A percentile compares a stretch with the other conserved stretches of the same genome.
Evolutionary conservation across 331 rosid genomes (phyloP).

Genomic region (Spiraea crenata): DNA sequence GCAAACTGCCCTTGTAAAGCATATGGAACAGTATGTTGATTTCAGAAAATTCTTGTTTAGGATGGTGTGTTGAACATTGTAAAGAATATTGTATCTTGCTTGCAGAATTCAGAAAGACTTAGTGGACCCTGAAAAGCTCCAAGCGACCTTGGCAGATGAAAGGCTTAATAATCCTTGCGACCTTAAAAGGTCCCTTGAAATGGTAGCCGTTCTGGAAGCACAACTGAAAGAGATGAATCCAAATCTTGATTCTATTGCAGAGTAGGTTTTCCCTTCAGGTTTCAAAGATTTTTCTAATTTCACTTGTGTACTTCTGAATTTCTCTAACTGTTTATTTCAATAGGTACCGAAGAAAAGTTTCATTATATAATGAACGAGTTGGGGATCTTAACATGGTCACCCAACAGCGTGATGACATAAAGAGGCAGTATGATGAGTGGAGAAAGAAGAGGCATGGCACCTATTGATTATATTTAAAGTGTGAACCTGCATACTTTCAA

Average conservation of each 20-base stretch:
- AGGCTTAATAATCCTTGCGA: constrained; percentile 50
- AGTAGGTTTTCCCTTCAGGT: constrained; percentile 45
- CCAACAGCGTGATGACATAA: constrained; percentile 76
- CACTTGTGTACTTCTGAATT: constrained; percentile 12
- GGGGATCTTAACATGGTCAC: constrained; percentile 82
- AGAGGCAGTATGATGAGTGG: constrained; percentile 84
- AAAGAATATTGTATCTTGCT: constrained; percentile 20
- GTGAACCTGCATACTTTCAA: background rate
- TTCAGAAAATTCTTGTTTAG: constrained; percentile 21
- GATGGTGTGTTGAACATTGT: constrained; percentile 13
- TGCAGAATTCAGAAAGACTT: constrained; percentile 80
- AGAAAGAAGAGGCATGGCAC: constrained; percentile 74
- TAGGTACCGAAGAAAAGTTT: constrained; percentile 81
- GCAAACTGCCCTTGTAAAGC: constrained; percentile 65
- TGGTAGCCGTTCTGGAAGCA: constrained; percentile 74
- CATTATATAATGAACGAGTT: constrained; percentile 77
- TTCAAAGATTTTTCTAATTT: constrained; percentile 1
- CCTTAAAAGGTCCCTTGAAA: constrained; percentile 74
- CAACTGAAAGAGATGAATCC: constrained; percentile 95
- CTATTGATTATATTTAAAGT: constrained; percentile 2
- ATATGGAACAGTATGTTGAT: constrained; percentile 82
- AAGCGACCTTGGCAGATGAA: constrained; percentile 58
- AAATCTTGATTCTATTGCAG: constrained; percentile 93
- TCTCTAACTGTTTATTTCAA: constrained; percentile 22
- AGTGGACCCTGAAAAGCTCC: constrained; percentile 84